These are phyloP conservation scores for Aspergillus versicolor DNA, from an alignment of 2,329 filamentous ascomycete species.

Conservation along the genomic window DNA sequence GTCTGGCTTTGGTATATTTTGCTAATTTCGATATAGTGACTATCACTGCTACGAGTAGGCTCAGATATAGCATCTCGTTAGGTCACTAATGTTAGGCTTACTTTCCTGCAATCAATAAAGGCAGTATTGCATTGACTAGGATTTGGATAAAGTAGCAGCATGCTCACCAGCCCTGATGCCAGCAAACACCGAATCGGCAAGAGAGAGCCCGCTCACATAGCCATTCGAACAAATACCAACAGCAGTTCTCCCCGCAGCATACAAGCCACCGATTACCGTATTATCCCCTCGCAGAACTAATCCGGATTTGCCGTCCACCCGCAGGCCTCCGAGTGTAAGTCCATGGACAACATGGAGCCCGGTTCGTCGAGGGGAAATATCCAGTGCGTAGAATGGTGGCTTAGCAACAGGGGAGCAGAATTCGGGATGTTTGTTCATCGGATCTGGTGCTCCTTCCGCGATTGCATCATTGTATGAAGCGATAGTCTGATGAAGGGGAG, in stretches of 20 bases:
- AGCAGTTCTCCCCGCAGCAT: background rate
- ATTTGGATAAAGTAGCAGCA: background rate
- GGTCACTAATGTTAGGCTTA: no score
- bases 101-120: no score
- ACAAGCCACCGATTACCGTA: background rate
- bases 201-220: background rate
- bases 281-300: background rate
- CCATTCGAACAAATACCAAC: background rate
- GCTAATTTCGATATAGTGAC: no score
- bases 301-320: background rate
- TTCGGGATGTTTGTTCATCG: background rate
- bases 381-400: background rate
- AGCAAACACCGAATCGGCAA: background rate
- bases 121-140: no score
- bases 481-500: background rate
- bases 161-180: background rate
- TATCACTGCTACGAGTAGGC: no score
- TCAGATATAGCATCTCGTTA: no score
- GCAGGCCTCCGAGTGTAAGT: background rate
- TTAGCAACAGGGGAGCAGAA: background rate
- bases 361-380: background rate
- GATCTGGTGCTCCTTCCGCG: background rate
- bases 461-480: background rate
- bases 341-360: background rate
- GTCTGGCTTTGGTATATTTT: no score